Base-by-base conservation (phyloP, 345 rosid species). In the Kernera saxatilis region DNA sequence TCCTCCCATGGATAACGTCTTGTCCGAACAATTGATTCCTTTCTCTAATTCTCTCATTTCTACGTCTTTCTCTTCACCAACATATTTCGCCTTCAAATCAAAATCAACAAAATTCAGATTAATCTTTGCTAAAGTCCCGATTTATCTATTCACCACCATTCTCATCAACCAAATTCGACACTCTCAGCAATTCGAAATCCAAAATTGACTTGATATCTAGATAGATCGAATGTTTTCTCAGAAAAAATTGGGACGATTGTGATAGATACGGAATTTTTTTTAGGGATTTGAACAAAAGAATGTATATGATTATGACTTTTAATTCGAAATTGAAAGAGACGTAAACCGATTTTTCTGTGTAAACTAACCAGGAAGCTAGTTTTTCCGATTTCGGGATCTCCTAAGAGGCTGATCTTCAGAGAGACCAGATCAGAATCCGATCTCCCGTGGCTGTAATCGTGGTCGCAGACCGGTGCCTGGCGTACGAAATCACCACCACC, bases 351-450 rank as follows among this genome's bases (percentile, higher is more conserved):
- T 19, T 35, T 33, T 15, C 3, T 30, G 37, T 54, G 45, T 40
- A 13, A 9, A 63, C 73, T 65, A 39, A 90, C 98, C 91, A 86
- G 64, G 67, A 93, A 93, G 73, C 92, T 85, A 5, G 96, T 85
- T 69, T 93, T 91, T 27, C 97, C 97, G 58, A 79, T 85, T 3
- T 79, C 80, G 55, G 83, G 78, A 81, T 93, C 97, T 13, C 98
- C 95, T 70, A 93, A 44, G 59, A 91, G 90, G 32, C 90, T 82
- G 68, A 93, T 93, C 83, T 93, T 93, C 76, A 93, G 71, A 5
- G 90, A 57, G 44, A 93, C 97, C 80, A 93, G 73, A 86, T 93
- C 94, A 1, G 91, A 75, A 59, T 88, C 92, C 15, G 79, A 37
- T 44, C 77, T 54, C 35, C 56, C 65, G 49, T 66, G 77, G 0